A percentile compares a stretch with the other conserved stretches of the same genome.
phyloP scores from a whole-genome alignment of 2,329 filamentous ascomycete species.

The Xylaria digitata region DNA sequence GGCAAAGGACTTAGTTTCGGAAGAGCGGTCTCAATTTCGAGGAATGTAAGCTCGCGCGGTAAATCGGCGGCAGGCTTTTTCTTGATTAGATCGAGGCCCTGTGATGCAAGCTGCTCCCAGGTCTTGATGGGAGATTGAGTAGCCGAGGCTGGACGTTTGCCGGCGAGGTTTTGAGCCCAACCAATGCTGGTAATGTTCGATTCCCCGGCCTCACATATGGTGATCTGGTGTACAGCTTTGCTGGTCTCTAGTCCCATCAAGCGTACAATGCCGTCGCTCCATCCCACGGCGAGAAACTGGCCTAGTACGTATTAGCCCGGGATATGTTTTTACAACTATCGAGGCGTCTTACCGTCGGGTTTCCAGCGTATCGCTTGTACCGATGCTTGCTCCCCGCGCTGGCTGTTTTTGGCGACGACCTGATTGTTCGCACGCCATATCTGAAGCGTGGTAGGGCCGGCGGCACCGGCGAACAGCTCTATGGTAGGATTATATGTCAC shows the following conservation, averaged over 20 bases:
- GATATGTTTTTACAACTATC: background rate
- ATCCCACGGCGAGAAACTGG: slow-evolving; percentile 83
- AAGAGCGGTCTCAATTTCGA: slow-evolving; percentile 80
- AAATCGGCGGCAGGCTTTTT: slow-evolving; percentile 61
- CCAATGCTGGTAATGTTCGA: slow-evolving; percentile 63
- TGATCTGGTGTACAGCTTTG: slow-evolving; percentile 81
- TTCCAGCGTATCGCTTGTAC: slow-evolving; percentile 71
- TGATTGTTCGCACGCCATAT: slow-evolving; percentile 85
- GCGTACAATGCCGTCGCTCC: slow-evolving; percentile 82
- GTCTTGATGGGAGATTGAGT: slow-evolving; percentile 40
- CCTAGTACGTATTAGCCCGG: slow-evolving; percentile 57
- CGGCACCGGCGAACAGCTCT: slow-evolving; percentile 82
- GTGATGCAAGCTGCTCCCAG: slow-evolving; percentile 49
- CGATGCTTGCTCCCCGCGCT: slow-evolving; percentile 56
- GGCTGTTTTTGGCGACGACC: slow-evolving; percentile 64
- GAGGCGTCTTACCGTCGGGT: slow-evolving; percentile 66
- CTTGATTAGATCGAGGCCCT: slow-evolving; percentile 46
- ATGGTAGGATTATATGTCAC: slow-evolving; percentile 85
- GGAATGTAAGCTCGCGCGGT: slow-evolving; percentile 76
- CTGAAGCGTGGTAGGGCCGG: slow-evolving; percentile 74
- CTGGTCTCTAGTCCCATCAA: slow-evolving; percentile 82
- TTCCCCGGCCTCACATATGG: slow-evolving; percentile 59
- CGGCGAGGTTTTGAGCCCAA: slow-evolving; percentile 62
- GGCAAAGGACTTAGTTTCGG: slow-evolving; percentile 81
- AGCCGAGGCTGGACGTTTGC: slow-evolving; percentile 43